Conservation (phyloP, 2,329 filamentous ascomycete species). For the Plectosphaerella plurivora region DNA sequence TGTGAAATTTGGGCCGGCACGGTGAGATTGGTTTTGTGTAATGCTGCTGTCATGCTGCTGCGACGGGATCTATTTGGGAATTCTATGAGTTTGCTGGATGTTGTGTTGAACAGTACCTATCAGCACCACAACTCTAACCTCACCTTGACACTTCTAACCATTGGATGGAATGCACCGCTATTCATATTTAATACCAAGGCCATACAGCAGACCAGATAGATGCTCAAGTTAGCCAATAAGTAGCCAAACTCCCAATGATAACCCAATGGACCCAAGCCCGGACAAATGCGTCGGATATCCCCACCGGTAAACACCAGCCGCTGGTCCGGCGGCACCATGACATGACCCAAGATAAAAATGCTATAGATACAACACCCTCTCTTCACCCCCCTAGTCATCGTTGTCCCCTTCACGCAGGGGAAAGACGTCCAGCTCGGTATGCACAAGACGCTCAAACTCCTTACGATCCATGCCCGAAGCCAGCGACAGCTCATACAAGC, state of each 20-base stretch:
- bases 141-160: too few species aligned
- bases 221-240: background rate
- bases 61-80: too few species aligned
- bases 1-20: too few species aligned
- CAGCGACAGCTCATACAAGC: slow-evolving; percentile 66
- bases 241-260: background rate
- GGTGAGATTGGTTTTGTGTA: too few species aligned
- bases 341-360: background rate
- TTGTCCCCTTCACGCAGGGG: slow-evolving; percentile 61
- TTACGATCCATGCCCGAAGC: slow-evolving; percentile 68
- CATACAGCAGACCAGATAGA: background rate
- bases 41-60: too few species aligned
- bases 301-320: background rate
- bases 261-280: background rate
- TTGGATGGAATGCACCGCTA: background rate
- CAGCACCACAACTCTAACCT: too few species aligned
- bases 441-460: slow-evolving; percentile 71
- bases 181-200: background rate
- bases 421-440: slow-evolving; percentile 66
- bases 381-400: background rate
- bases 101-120: too few species aligned
- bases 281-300: slow-evolving; percentile 1
- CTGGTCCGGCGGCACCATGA: background rate
- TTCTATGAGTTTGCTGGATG: too few species aligned
- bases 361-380: background rate